Evolutionary conservation across 2,329 filamentous ascomycete genomes (phyloP), one percentile per base, ranked within the genome.

Genomic region (Botryosphaeria agaves): DNA sequence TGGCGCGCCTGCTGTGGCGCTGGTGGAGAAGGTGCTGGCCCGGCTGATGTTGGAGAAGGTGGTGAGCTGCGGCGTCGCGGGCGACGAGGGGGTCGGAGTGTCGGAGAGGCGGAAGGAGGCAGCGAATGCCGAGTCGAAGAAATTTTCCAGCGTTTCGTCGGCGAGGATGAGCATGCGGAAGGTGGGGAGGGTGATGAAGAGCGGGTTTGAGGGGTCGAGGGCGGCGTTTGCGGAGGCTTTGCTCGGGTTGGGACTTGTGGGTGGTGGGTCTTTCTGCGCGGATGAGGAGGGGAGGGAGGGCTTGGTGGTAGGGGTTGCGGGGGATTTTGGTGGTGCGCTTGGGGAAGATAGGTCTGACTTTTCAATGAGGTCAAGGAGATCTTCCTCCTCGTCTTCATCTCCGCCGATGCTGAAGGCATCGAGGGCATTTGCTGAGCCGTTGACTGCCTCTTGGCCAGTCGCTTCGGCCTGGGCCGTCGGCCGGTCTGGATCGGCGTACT

Each of bases 91-190:
- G 18, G 65, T 49, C 2, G 64, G 60, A 17, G 58, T 58, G 35
- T 91, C 79, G 15, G 81, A 75, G 28, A 94, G 74, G 45, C 81
- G 83, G 68, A 98, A 91, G 1, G 84, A 93, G 30, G 80, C 74
- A 0, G 87, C 83, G 57, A 95, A 94, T 24, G 84, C 91, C 1
- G 82, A 81, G 56, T 98, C 89, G 50, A 98, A 98, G 57, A 98
- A 98, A 42, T 91, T 81, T 46, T 98, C 87, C 5, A 98, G 70
- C 1, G 91, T 68, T 52, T 98, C 89, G 47, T 98, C 89, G 26
- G 89, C 89, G 5, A 98, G 71, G 7, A 98, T 81, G 3, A 98
- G 84, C 89, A 98, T 98, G 40, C 89, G 78, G 66, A 98, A 98
- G 1, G 89, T 98, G 1, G 89, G 89, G 1, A 98, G 67, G 1